Evolutionary conservation across 352 stramenopile species (phyloP).

Genomic region (Globisporangium emineosum): DNA sequence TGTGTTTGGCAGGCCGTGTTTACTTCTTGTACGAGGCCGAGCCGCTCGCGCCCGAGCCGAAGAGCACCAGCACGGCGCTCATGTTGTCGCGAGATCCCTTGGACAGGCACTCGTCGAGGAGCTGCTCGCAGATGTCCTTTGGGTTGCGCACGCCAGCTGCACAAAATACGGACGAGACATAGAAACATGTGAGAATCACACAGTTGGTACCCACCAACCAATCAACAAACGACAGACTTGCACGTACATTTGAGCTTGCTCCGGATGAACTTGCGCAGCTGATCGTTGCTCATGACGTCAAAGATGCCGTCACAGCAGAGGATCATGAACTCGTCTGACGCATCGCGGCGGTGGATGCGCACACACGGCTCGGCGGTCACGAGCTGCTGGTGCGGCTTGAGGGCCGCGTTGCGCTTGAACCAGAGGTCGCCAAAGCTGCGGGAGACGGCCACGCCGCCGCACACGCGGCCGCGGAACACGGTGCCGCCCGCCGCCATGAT

Average conservation of each 20-base stretch:
- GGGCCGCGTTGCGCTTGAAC: slow-evolving; percentile 81
- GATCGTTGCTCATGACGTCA: slow-evolving; percentile 94
- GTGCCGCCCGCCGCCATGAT: slow-evolving; percentile 81
- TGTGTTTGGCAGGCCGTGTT: not conserved
- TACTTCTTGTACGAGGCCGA: slow-evolving; percentile 19
- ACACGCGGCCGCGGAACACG: slow-evolving; percentile 83
- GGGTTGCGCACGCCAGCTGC: slow-evolving; percentile 34
- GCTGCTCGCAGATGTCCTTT: slow-evolving; percentile 67
- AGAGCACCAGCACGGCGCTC: slow-evolving; percentile 83
- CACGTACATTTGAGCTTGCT: slow-evolving; percentile 56
- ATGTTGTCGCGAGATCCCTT: slow-evolving; percentile 88
- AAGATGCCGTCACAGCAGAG: slow-evolving; percentile 93
- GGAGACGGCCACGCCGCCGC: slow-evolving; percentile 79
- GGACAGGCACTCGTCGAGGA: slow-evolving; percentile 79
- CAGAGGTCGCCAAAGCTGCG: slow-evolving; percentile 86
- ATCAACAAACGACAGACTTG: not conserved
- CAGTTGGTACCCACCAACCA: too few species aligned
- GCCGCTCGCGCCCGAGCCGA: slow-evolving; percentile 33
- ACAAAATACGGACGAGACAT: not conserved
- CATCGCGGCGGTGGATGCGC: slow-evolving; percentile 62
- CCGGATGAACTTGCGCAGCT: slow-evolving; percentile 89
- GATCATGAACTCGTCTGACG: slow-evolving; percentile 90
- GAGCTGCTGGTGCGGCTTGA: slow-evolving; percentile 82
- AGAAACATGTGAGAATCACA: not conserved
- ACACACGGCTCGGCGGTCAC: slow-evolving; percentile 84